Base-by-base conservation (phyloP, 1,139 yeast genomes). In the Kodamaea sp. region DNA sequence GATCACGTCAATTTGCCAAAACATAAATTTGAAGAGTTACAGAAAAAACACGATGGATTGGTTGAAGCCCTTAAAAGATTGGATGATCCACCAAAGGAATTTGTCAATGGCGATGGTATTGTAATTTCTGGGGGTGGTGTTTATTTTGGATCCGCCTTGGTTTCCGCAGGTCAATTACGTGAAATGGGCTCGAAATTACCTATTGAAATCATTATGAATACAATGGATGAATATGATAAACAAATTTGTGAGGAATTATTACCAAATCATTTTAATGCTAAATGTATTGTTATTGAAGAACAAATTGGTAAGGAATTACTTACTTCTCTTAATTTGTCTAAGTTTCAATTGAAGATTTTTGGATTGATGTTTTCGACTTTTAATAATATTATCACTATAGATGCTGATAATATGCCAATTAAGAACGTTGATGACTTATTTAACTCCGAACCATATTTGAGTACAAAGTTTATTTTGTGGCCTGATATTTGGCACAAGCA, bases 401-500 rank as follows among this genome's bases (percentile, higher is more conserved):
- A 68, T 46, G 60, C 70, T 2, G 70, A 64, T 43, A 63, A 57
- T 42, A 51, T 65, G 43, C 65, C 72, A 1, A 48, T 66, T 28
- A 54, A 53, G 38, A 63, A 65, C 39, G 58, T 66, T 1, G 71
- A 66, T 43, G 36, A 44, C 4, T 47, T 67, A 24, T 39, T 68
- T 6, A 39, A 43, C 24, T 39, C 57, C 7, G 61, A 57, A 31
- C 60, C 64, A 2, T 67, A 52, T 42, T 38, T 57, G 29, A 42
- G 57, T n/a, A 50, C 62, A 2, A 58, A 60, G 27, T 64, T 62
- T 50, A 40, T 68, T 5, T 41, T 67, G 30, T 68, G 73, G 72
- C 73, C 72, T 1, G 70, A 66, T 44, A 46, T 58, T 33, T 66
- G 70, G 70, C 67, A 60, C 30, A 62, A 62, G 44, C 55, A 60